Conservation (phyloP, 257 asterid species). For the Phtheirospermum japonicum region DNA sequence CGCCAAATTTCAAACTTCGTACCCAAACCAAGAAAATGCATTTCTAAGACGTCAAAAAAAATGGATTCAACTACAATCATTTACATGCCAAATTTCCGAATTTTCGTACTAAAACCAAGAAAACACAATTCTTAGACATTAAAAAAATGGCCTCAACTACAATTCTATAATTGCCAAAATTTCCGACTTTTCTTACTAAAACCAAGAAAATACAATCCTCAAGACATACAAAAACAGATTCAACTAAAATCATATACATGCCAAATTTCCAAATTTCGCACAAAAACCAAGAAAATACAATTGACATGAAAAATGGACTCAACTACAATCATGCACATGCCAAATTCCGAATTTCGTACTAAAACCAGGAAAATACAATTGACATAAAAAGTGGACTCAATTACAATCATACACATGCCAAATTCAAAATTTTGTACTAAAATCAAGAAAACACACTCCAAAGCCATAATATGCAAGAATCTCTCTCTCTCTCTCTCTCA, state of each 20-base stretch:
- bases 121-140: no score
- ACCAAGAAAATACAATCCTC: no score
- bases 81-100: not conserved
- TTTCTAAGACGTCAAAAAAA: not conserved
- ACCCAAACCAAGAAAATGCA: not conserved
- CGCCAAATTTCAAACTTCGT: not conserved
- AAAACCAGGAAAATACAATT: not conserved
- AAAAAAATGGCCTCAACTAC: no score
- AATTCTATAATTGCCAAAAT: no score
- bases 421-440: not conserved
- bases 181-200: no score
- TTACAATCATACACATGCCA: not conserved
- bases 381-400: no score
- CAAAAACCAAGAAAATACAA: no score
- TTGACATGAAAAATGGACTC: not conserved
- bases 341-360: not conserved
- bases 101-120: not conserved
- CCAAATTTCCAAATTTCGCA: no score
- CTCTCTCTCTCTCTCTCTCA: not conserved
- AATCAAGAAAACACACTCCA: not conserved
- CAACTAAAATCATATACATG: no score
- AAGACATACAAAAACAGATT: no score
- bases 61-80: not conserved
- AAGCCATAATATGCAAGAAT: not conserved
- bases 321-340: not conserved